Conservation (phyloP, 176 grass and related monocot species). For the Raddia distichophylla region DNA sequence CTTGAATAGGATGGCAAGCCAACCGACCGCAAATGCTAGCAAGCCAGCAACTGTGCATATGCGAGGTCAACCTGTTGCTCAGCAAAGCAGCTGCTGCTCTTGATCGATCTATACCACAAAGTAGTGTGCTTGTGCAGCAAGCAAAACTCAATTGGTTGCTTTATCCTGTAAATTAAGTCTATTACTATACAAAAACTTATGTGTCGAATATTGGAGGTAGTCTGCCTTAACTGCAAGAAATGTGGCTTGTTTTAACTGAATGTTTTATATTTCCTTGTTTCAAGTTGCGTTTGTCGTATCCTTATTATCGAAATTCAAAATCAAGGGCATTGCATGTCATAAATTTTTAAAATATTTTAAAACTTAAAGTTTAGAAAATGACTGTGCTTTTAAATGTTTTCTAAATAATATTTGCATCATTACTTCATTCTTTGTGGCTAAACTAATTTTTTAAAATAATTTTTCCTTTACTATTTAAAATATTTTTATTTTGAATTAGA, state of each 20-base stretch:
- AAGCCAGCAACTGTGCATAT: conserved; percentile 65
- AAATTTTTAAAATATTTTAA: too few relatives aligned
- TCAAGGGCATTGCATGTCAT: too few relatives aligned
- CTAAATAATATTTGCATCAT: too few relatives aligned
- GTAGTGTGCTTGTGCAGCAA: conserved; percentile 47
- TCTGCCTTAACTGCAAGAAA: conserved; percentile 42
- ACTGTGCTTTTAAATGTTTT: too few relatives aligned
- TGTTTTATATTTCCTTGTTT: conserved; percentile 48
- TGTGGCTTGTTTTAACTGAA: conserved; percentile 43
- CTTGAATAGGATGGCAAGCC: conserved; percentile 67
- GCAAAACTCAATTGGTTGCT: conserved; percentile 53
- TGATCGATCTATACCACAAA: conserved; percentile 51
- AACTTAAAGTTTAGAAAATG: too few relatives aligned
- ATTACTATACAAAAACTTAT: conserved; percentile 20
- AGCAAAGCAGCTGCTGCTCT: conserved; percentile 75
- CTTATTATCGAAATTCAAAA: too few relatives aligned
- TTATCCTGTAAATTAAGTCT: conserved; percentile 59
- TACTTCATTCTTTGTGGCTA: too few relatives aligned
- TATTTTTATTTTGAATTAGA: too few relatives aligned
- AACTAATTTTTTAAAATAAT: too few relatives aligned
- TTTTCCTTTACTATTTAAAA: too few relatives aligned
- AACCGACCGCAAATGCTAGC: conserved; percentile 51
- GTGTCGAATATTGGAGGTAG: conserved; percentile 40
- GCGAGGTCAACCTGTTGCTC: conserved; percentile 60
- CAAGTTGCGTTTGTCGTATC: neutral